Base-by-base conservation (phyloP, 148 eudicot species). In the Tetragonia tetragonoides region DNA sequence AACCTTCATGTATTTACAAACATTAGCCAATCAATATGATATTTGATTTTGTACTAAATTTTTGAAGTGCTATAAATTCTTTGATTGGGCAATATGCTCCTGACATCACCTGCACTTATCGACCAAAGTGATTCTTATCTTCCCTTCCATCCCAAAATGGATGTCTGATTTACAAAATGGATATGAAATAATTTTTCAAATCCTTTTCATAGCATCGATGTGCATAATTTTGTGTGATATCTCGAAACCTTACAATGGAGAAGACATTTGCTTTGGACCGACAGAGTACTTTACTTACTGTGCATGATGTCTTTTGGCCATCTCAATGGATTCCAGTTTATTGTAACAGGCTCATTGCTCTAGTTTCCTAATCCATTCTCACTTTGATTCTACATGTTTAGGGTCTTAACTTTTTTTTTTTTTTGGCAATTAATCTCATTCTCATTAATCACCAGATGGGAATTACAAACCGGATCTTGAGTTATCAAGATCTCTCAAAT, bases 381-480 rank as follows among this genome's bases (percentile, higher is more conserved):
- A 21, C 66, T 21, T 24, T 17, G 15, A 28, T 57, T 10, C 10
- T 14, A 6, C 68, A 11, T 81, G 41, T 56, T 34, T 59, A 94
- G 97, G 90, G 93, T 92, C n/a, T 82, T 90, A 87, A 89, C 90
- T 8, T n/a, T n/a, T n/a, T n/a, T n/a, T 28, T 28, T 28, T 28
- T 28, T 28, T 28, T 28, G 1, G 34, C 34, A 28, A 28, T 28
- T 28, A 28, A 28, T 28, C 34, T 28, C 34, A 28, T 28, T 28
- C 34, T 28, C 34, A 28, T 28, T 28, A 28, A 28, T 28, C 34
- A 28, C 34, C 34, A 28, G 34, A 28, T 28, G 0, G 34, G 34
- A 28, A 28, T 28, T 28, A 28, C 34, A 28, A 28, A 28, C 34
- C 1, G 34, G 34, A 28, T 28, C 34, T 28, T 28, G 34, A 28